phyloP scores from a whole-genome alignment of 2,329 filamentous ascomycete species.

The Cladosporium sphaerospermum region DNA sequence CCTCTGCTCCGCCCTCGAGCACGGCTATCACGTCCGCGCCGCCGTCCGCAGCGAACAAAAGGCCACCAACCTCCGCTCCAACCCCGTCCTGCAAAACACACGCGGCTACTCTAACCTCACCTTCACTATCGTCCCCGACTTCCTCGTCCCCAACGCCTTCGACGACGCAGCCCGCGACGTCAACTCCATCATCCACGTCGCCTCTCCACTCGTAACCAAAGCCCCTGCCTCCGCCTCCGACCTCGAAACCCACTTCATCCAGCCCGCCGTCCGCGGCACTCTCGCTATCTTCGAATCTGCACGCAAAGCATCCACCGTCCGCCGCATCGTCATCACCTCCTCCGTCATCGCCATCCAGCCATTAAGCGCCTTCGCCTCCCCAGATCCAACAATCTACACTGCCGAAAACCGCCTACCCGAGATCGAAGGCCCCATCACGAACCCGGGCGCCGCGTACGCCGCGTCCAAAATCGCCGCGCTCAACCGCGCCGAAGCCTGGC shows the following conservation, averaged over 20 bases:
- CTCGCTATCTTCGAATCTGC: constrained; percentile 34
- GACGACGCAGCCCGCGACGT: constrained; percentile 30
- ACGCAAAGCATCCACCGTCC: constrained; percentile 26
- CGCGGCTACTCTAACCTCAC: constrained; percentile 23
- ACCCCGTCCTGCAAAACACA: constrained; percentile 23
- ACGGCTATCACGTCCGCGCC: constrained; percentile 34
- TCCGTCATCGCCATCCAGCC: not conserved
- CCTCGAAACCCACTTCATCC: constrained; percentile 12
- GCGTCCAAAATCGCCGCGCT: constrained; percentile 16
- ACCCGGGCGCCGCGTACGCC: constrained; percentile 11
- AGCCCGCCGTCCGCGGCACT: constrained; percentile 30
- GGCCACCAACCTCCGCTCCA: constrained; percentile 22
- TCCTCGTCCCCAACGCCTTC: constrained; percentile 26
- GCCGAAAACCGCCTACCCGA: not conserved
- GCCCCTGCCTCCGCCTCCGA: not conserved
- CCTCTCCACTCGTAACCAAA: constrained; percentile 20
- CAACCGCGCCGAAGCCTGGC: constrained; percentile 11
- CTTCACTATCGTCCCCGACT: constrained; percentile 31
- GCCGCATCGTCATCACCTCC: constrained; percentile 37
- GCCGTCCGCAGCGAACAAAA: constrained; percentile 32
- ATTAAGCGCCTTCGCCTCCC: not conserved
- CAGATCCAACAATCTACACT: not conserved
- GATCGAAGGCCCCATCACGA: not conserved
- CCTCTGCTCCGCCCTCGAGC: constrained; percentile 28
- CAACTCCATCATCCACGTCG: constrained; percentile 25